phyloP scores from a whole-genome alignment of 2,329 filamentous ascomycete species.

The Exutisphaerella laricina region DNA sequence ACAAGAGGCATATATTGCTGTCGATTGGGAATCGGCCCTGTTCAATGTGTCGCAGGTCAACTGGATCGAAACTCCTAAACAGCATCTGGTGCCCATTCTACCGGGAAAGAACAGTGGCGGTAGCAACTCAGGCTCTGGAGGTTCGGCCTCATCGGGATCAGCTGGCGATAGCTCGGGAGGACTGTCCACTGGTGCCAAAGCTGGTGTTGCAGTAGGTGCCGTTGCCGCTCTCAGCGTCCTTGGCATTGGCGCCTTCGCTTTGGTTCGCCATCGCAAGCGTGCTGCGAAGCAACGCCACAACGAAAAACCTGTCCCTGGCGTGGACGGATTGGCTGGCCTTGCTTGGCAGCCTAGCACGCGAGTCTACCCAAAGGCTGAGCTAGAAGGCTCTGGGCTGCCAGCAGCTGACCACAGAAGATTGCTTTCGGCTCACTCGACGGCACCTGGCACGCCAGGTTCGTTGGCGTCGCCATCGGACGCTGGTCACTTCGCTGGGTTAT shows the following conservation, averaged over 20 bases:
- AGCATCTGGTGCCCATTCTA: conserved; percentile 28
- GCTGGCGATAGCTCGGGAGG: conserved; percentile 9
- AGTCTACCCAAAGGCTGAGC: conserved; percentile 45
- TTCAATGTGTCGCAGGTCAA: conserved; percentile 42
- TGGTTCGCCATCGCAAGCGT: conserved; percentile 22
- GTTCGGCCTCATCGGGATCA: background rate
- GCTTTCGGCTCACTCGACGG: conserved; percentile 16
- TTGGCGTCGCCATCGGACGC: conserved; percentile 7
- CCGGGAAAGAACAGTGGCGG: conserved; percentile 8
- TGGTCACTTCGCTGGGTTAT: conserved; percentile 16
- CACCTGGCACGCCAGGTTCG: conserved; percentile 10
- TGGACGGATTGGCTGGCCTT: conserved; percentile 2
- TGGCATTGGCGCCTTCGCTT: conserved; percentile 32
- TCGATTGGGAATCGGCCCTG: conserved; percentile 45
- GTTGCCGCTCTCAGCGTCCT: conserved; percentile 33
- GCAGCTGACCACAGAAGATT: conserved; percentile 19
- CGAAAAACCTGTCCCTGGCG: conserved; percentile 12
- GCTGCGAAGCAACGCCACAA: conserved; percentile 3
- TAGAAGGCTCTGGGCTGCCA: conserved; percentile 30
- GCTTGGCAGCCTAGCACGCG: conserved; percentile 2
- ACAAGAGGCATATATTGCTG: conserved; percentile 57
- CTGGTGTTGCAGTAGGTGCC: conserved; percentile 41
- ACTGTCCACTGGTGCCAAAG: conserved; percentile 37
- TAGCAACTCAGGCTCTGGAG: conserved; percentile 1
- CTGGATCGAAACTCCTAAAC: conserved; percentile 24